These are phyloP conservation scores for Triticum dicoccoides DNA, from an alignment of 176 grass and related monocot genomes.

Conservation along the genomic window DNA sequence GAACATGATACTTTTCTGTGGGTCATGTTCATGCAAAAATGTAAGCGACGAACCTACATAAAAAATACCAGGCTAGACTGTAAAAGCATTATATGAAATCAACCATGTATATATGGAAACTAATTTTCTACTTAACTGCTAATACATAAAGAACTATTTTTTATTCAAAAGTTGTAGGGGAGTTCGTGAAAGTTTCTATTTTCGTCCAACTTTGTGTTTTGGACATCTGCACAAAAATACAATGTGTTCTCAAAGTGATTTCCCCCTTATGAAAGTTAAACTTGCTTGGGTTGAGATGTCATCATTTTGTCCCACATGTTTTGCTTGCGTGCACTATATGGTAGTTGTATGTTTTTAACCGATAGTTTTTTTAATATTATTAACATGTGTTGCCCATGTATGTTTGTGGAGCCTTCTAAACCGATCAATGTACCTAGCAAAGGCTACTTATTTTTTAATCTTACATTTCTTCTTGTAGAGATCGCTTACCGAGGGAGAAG, in stretches of 20 bases:
- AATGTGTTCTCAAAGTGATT: not conserved
- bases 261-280: not conserved
- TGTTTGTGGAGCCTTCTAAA: not conserved
- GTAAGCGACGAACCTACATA: not conserved
- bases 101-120: not conserved
- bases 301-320: not conserved
- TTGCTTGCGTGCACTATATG: not conserved
- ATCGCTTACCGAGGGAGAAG: constrained; percentile 56
- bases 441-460: not conserved
- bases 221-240: not conserved
- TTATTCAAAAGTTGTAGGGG: not conserved
- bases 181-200: not conserved
- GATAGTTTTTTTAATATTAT: not conserved
- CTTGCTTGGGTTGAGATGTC: not conserved
- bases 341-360: not conserved
- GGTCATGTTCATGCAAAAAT: not conserved
- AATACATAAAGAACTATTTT: not conserved
- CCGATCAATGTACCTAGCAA: not conserved
- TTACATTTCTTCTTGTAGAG: constrained; percentile 36
- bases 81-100: not conserved
- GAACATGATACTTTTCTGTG: not conserved
- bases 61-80: not conserved
- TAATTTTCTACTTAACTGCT: not conserved
- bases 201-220: not conserved
- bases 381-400: not conserved